These are phyloP conservation scores for Wickerhamomyces queroliae DNA, from an alignment of 805 yeast species.

Conservation along the genomic window DNA sequence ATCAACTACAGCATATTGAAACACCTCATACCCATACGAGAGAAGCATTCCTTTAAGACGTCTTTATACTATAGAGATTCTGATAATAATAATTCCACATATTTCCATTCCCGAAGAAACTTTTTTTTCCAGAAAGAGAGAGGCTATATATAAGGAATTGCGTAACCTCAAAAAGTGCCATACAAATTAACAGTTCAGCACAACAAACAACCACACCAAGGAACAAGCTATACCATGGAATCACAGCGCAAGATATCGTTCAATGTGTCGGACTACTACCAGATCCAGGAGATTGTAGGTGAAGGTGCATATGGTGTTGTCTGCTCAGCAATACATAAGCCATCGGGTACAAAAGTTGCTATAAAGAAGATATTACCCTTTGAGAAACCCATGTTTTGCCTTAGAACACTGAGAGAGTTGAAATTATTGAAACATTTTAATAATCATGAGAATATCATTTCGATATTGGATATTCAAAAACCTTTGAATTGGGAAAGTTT, in stretches of 20 bases:
- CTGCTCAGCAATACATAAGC: constrained; percentile 59
- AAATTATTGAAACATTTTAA: constrained; percentile 58
- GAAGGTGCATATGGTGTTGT: constrained; percentile 84
- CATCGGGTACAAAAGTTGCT: constrained; percentile 60
- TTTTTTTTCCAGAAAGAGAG: background rate
- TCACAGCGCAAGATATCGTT: constrained; percentile 44
- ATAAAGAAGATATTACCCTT: constrained; percentile 75
- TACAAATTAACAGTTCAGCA: background rate
- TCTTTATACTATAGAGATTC: no score
- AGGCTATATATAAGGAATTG: background rate
- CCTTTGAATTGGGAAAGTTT: constrained; percentile 55
- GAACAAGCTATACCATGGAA: no score
- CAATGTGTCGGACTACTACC: constrained; percentile 58
- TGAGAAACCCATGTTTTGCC: constrained; percentile 55
- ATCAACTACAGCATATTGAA: no score
- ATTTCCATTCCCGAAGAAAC: no score
- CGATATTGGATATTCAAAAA: constrained; percentile 59
- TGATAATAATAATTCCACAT: no score
- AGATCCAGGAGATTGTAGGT: constrained; percentile 57
- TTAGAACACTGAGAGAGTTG: constrained; percentile 67
- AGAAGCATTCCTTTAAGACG: no score
- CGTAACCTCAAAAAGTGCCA: no score
- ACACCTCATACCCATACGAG: no score
- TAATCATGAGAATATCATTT: constrained; percentile 67
- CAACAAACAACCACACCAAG: constrained; percentile 5